These are phyloP conservation scores for Aureobasidium vineae DNA, from an alignment of 2,329 filamentous ascomycete species.

Conservation along the genomic window DNA sequence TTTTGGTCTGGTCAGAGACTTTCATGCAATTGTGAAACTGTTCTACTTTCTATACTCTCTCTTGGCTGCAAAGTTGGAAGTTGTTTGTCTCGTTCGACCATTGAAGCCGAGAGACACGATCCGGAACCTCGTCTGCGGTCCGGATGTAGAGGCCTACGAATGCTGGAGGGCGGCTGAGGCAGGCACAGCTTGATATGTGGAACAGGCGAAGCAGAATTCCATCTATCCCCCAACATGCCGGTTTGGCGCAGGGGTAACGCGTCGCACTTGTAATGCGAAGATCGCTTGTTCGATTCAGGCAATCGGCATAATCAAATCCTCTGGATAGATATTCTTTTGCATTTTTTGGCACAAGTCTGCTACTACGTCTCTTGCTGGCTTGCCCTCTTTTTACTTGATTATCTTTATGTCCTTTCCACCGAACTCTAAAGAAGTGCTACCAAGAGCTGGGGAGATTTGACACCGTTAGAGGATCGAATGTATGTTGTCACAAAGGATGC, in stretches of 20 bases:
- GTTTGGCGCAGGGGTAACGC: constrained; percentile 21
- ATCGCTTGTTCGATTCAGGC: constrained; percentile 23
- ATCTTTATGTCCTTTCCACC: too few relatives aligned
- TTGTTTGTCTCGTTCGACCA: neutral
- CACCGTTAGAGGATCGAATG: too few relatives aligned
- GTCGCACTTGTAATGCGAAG: constrained; percentile 25
- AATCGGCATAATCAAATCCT: constrained; percentile 14
- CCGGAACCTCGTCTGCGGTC: neutral
- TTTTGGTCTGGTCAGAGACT: neutral
- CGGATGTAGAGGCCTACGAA: neutral
- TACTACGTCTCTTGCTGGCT: too few relatives aligned
- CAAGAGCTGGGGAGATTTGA: too few relatives aligned
- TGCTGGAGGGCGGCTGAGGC: neutral
- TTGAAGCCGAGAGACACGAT: neutral
- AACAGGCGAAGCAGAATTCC: neutral
- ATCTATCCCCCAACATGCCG: constrained; percentile 16
- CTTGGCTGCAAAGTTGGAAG: neutral
- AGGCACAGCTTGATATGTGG: neutral
- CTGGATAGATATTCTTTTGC: constrained; percentile 12
- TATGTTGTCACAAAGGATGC: too few relatives aligned
- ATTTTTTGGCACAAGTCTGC: neutral
- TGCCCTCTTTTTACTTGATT: neutral
- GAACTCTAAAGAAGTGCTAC: too few relatives aligned
- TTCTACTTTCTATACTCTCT: neutral
- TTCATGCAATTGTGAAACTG: neutral